Base-by-base conservation (phyloP, 805 yeast species). In the Wickerhamomyces pijperi region DNA sequence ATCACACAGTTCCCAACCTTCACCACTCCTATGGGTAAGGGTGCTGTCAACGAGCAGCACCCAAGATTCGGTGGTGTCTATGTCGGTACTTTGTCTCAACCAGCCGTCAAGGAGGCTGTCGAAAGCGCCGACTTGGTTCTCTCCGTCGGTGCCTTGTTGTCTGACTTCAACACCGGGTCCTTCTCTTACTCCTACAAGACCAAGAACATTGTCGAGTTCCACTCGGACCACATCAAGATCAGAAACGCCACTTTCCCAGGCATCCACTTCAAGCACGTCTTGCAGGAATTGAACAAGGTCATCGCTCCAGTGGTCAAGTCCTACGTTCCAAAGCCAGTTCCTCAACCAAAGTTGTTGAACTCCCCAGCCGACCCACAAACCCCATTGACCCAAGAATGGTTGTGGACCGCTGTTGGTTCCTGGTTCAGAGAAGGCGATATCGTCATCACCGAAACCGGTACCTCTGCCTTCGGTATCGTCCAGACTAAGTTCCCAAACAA, bases 21-120 rank as follows among this genome's bases (percentile, higher is more conserved):
- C 61, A 80, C 80, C 41, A 85, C 95, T 39, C 94, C 95, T 51
- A 82, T 84, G 92, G 95, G 94, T 63, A 84, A 84, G 63, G 81
- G 86, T 43, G 68, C 76, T 19, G 74, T 83, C 50, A 77, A 81
- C 60, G 95, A 84, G 63, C 68, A 68, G 44, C 70, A 76, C 58
- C 73, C 76, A 46, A 67, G 84, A 61, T 84, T 74, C 61, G 86
- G 85, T 49, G 95, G 95, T 62, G 85, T 80, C 42, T 84, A 84
- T 59, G 83, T 83, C 42, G 95, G 95, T 51, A 69, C 82, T n/a
- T 65, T 85, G 51, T 79, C 94, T 16, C 63, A 65, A 42, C 85
- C 85, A 43, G 82, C 70, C 46, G 85, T 82, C 39, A 76, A 77
- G 57, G 76, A 72, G 46, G 72, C 78, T 31, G 87, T 82, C 41